Base-by-base conservation (phyloP, 2,329 filamentous ascomycete genomes). In the Ophiocordyceps robertsii region DNA sequence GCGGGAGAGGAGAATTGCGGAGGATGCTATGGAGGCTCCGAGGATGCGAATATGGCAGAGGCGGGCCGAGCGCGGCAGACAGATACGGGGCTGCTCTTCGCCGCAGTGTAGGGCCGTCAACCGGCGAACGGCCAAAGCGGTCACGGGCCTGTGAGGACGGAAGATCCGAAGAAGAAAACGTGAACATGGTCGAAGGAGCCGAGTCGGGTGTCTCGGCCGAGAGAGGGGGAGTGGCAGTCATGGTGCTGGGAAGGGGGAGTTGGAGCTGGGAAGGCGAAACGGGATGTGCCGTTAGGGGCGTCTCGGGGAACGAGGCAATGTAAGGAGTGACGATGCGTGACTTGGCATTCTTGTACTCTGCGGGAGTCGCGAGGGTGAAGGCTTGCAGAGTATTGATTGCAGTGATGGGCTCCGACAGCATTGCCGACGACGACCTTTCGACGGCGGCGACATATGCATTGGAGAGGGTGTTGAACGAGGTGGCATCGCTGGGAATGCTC, bases 401-500 rank as follows among this genome's bases (percentile, higher is more conserved):
- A 3, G 68, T 71, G 39, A 72, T 53, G 8, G 71, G 67, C 32
- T 69, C 66, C 30, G 65, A 16, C 36, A 66, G 65, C 31, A 63
- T 51, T 3, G 24, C 24, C 24, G 73, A 69, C 1, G 73, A 70
- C 27, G 72, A 69, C 39, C 74, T 70, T 57, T 77, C 75, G 42
- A 81, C 77, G 46, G 76, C 73, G 3, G 72, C 74, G 24, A 73
- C 70, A 52, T 81, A 81, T 46, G 76, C 72, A 58, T 81, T 81
- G 42, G 76, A 78, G 33, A 81, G 67, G 2, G 77, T 81, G 59
- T 81, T 81, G 62, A 80, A 79, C 19, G 75, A 65, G 1, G 77
- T 81, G 4, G 75, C 74, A 29, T 77, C 78, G 44, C 66, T 71
- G 29, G 73, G 70, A 50, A 53, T 44, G 42, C 60, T 65, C 42